Evolutionary conservation across 2,329 filamentous ascomycete species (phyloP).

Genomic region (Alternaria dauci): DNA sequence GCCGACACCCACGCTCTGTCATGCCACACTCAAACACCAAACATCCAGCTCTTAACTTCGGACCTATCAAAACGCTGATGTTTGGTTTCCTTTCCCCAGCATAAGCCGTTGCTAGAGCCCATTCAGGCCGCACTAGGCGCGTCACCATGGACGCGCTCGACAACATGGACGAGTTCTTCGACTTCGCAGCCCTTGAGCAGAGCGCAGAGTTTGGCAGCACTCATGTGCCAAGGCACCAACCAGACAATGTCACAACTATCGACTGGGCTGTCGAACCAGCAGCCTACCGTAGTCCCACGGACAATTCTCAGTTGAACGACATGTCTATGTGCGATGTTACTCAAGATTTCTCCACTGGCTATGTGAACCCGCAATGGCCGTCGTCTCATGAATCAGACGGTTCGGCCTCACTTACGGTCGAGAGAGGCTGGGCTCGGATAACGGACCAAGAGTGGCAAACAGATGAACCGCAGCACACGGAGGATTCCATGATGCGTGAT

Average conservation of each 20-base stretch:
- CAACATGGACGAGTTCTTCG: constrained; percentile 47
- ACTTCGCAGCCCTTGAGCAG: constrained; percentile 42
- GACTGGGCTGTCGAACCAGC: constrained; percentile 32
- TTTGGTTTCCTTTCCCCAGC: constrained; percentile 15
- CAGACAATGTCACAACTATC: constrained; percentile 28
- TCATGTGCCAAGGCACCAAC: background rate
- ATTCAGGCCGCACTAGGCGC: constrained; percentile 7
- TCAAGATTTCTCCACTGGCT: background rate
- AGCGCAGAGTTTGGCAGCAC: constrained; percentile 20
- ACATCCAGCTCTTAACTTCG: constrained; percentile 1
- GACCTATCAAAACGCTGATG: constrained; percentile 9
- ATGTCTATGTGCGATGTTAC: constrained; percentile 10
- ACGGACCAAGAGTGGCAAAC: constrained; percentile 1
- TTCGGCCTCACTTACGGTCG: background rate
- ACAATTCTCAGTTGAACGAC: background rate
- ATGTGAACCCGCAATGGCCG: constrained; percentile 10
- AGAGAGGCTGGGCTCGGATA: background rate
- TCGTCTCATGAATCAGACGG: background rate
- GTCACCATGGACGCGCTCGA: constrained; percentile 29
- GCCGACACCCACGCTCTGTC: constrained; percentile 19
- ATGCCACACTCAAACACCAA: constrained; percentile 23
- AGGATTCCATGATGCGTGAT: background rate
- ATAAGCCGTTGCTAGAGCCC: constrained; percentile 23
- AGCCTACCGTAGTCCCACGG: constrained; percentile 14
- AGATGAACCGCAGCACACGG: background rate